Evolutionary conservation across 176 grass and related monocot species (phyloP).

Genomic region (Triticum monococcum): DNA sequence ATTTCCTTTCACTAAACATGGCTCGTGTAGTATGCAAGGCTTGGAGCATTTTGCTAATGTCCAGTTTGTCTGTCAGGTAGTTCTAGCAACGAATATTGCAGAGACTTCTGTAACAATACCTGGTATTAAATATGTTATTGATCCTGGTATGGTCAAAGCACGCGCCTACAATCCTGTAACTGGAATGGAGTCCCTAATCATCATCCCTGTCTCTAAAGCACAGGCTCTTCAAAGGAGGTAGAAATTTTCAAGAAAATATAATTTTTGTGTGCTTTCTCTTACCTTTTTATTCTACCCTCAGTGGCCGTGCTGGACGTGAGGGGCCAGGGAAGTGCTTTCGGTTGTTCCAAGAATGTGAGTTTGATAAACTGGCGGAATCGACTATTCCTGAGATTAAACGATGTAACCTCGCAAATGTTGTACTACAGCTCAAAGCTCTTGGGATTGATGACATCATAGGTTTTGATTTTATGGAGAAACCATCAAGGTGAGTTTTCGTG

Average conservation of each 20-base stretch:
- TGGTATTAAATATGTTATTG: constrained; percentile 98
- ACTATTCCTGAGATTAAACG: constrained; percentile 93
- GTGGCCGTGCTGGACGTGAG: constrained; percentile 87
- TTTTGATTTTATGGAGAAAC: constrained; percentile 99
- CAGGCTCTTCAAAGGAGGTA: constrained; percentile 97
- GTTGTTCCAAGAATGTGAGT: constrained; percentile 86
- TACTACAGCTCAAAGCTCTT: constrained; percentile 94
- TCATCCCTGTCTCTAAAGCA: constrained; percentile 87
- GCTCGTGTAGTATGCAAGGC: neutral
- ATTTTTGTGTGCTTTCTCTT: neutral
- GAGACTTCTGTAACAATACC: constrained; percentile 98
- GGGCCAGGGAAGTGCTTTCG: constrained; percentile 83
- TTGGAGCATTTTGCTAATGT: constrained; percentile 25
- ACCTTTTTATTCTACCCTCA: constrained; percentile 29
- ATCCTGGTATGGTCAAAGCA: constrained; percentile 94
- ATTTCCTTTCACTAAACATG: neutral
- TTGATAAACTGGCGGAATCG: constrained; percentile 72
- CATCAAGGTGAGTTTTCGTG: constrained; percentile 54
- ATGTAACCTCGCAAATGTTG: constrained; percentile 93
- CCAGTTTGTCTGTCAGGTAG: constrained; percentile 51
- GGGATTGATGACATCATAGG: constrained; percentile 93
- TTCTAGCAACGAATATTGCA: constrained; percentile 98
- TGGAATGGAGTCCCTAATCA: constrained; percentile 90
- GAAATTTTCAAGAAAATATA: neutral
- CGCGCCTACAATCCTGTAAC: constrained; percentile 94